A percentile compares a stretch with the other conserved stretches of the same genome.
Evolutionary conservation across 2,329 filamentous ascomycete species (phyloP).

Genomic region (Stemphylium vesicarium): DNA sequence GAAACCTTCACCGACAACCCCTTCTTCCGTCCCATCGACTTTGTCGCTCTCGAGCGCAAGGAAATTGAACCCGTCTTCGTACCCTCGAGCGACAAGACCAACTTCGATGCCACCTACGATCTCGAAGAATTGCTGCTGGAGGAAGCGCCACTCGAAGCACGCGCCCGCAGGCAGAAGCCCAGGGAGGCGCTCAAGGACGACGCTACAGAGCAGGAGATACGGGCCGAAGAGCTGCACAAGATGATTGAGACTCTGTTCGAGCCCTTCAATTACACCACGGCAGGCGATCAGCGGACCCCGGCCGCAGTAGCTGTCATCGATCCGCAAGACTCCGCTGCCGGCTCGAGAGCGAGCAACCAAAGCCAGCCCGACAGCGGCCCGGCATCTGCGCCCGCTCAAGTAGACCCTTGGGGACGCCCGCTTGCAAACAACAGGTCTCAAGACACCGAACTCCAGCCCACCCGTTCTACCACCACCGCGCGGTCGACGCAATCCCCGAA

Average conservation of each 20-base stretch:
- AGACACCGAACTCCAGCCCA: constrained; percentile 47
- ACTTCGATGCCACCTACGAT: constrained; percentile 98
- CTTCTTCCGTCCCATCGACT: constrained; percentile 88
- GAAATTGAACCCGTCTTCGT: constrained; percentile 89
- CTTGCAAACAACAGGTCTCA: constrained; percentile 41
- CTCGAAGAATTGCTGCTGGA: constrained; percentile 91
- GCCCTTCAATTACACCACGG: constrained; percentile 91
- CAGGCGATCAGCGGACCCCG: constrained; percentile 73
- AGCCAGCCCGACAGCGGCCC: constrained; percentile 42
- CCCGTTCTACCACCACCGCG: constrained; percentile 43
- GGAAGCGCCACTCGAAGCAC: constrained; percentile 91
- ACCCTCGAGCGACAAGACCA: constrained; percentile 96
- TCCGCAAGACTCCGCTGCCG: constrained; percentile 35
- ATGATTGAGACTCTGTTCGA: constrained; percentile 95
- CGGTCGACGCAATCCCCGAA: constrained; percentile 56
- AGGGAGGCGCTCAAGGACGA: constrained; percentile 90
- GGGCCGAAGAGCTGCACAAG: constrained; percentile 90
- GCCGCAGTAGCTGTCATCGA: constrained; percentile 36
- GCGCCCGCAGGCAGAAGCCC: constrained; percentile 91
- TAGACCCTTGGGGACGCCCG: constrained; percentile 44
- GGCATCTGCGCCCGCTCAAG: constrained; percentile 39
- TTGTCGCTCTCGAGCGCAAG: constrained; percentile 82
- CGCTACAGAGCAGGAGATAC: constrained; percentile 91
- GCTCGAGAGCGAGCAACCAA: constrained; percentile 44
- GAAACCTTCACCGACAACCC: constrained; percentile 85